Base-by-base conservation (phyloP, 805 yeast species). In the Babjeviella inositovora region DNA sequence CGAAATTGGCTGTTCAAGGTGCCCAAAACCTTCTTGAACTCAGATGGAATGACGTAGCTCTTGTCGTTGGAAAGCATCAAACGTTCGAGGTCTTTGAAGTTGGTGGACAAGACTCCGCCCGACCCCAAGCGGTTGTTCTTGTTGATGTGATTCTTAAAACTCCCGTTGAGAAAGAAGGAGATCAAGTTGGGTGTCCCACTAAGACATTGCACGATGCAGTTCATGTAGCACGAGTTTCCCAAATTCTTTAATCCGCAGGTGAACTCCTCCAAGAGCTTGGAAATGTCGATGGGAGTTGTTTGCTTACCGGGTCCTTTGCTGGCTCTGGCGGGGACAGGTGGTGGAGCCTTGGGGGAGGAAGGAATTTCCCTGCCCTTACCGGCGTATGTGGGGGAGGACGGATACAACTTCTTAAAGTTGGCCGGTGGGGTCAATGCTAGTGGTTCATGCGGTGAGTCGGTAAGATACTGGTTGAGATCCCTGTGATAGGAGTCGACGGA, bases 201-300 rank as follows among this genome's bases (percentile, higher is more conserved):
- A 17, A 87, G 43, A 43, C 95, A 81, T 47, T 85, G 97, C n/a
- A 85, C 45, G 3, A 77, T 60, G 33, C 93, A 76, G 47, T 85
- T 85, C 84, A 85, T 76, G 45, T 85, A 85, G 44, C 96, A 85
- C 0, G 93, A 77, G 38, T 87, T 87, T 3, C 95, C 94, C 30
- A 85, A 52, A 41, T 85, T 85, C 8, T 59, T 54, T 5, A 85
- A 53, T 0, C 97, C 96, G 0, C 84, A 70, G 11, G 69, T 53
- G 24, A 70, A 60, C 27, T 53, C 47, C 14, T 45, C 23, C 18
- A 37, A 37, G 22, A 32, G 38, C 15, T 13, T 17, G 13, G 23
- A 11, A 31, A 32, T 4, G 31, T 13, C 14, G 16, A 7, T 17
- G 17, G 17, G 15, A 10, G 14, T 8, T 19, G 26, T 28, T 3